Base-by-base conservation (phyloP, 2,329 filamentous ascomycete genomes). In the Monosporascus sp. region DNA sequence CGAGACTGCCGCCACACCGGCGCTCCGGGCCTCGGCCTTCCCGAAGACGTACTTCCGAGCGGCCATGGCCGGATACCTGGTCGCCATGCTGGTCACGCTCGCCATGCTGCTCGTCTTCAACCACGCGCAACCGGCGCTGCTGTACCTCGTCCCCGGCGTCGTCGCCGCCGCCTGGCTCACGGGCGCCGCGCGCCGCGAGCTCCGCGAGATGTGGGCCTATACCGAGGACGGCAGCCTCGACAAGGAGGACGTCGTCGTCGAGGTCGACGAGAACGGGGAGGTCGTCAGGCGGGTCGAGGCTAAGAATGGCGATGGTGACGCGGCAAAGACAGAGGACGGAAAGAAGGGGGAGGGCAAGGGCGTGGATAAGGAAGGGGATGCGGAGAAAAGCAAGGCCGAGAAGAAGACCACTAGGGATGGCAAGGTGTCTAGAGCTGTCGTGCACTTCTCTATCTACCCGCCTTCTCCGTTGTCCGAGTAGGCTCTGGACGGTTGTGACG, bases 81-180 rank as follows among this genome's bases (percentile, higher is more conserved):
- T 86, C 3, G 92, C 91, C 1, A 89, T 97, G 84, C 57, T 91
- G 2, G 75, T 78, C 2, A 97, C 93, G 0, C 71, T 97, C 18
- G 74, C 79, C 0, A 88, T 91, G 63, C 87, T 97, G 72, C 78
- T 91, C 49, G 73, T 90, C 9, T 94, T 85, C 64, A 80, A 87
- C 47, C 90, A 90, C 57, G 90, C 89, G 3, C 93, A 99, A 67
- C 93, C 93, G 0, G 93, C 94, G 7, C 78, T 99, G 35, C 75
- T 99, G 15, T 97, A 97, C 67, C 82, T 99, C 7, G 94, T 97
- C 0, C 93, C 93, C 0, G 87, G 89, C 0, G 90, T 97, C 0
- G 73, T 97, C 5, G 77, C 81, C 1, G 81, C 86, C 1, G 67
- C 94, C 1, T 95, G 90, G 87, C 70, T 84, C 3, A 94, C 88